Base-by-base conservation (phyloP, 805 yeast genomes). In the Candida mattraensis region DNA sequence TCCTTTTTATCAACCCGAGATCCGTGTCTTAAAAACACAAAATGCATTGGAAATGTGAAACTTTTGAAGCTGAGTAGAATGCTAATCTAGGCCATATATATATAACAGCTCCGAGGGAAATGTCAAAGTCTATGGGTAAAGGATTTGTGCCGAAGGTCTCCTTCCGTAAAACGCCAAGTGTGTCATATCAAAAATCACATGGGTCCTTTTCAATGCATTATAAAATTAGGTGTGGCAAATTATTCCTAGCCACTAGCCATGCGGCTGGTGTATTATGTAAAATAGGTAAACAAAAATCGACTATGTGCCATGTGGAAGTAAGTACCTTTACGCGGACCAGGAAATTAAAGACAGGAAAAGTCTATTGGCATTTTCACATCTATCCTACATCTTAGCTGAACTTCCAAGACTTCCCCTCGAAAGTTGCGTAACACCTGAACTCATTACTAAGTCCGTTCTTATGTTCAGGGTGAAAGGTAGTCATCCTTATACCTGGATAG, bases 371-470 rank as follows among this genome's bases (percentile, higher is more conserved):
- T n/a, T n/a, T 7, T 7, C 7, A 25, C 18, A 25, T 14, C 13
- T 21, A 30, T 30, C 26, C 16, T 13, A 16, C n/a, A 17, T 13
- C 26, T 30, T 27, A 22, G 13, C 22, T 53, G 48, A 72, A 82
- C 40, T 66, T 72, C 96, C 95, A 87, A 36, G 69, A 58, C 2
- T 59, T 50, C 40, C 93, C 76, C 55, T 83, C 93, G 49, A 74
- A 86, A 23, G 78, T 72, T 1, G 96, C 87, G 54, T 86, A 88
- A 50, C 96, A 87, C 50, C 85, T 67, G 60, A 86, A 88, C 60
- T 88, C 96, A 55, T 88, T 88, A 53, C 89, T 81, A 42, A 88
- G 68, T 0, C 95, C 95, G 51, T 85, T 84, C 39, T 79, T 80
- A 53, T 88, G 96, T 47, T 81, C 83, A 1, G 96, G 96, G 25